Percentiles rank a stretch among this genome's conserved stretches.
These are phyloP conservation scores for Xylariaceae sp. DNA, from an alignment of 2,329 filamentous ascomycete genomes.

Conservation along the genomic window DNA sequence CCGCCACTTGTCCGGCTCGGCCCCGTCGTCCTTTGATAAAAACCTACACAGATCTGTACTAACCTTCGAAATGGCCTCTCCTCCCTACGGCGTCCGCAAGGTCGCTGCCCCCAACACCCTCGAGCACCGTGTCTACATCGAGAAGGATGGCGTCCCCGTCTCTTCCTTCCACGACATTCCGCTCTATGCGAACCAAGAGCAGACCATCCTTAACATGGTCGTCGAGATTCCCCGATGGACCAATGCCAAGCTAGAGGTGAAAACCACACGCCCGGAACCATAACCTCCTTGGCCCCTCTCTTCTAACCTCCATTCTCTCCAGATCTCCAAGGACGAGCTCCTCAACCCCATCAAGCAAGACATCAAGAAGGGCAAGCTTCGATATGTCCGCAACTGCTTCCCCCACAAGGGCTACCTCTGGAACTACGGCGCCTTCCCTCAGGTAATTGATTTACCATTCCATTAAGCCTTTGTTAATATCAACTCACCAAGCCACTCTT, in stretches of 20 bases:
- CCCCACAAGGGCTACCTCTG: conserved; percentile 99
- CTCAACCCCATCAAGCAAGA: conserved; percentile 99
- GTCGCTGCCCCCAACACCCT: conserved; percentile 86
- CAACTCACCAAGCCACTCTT: conserved; percentile 5
- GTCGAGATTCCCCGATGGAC: conserved; percentile 99
- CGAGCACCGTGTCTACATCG: conserved; percentile 95
- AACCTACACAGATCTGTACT: conserved; percentile 12
- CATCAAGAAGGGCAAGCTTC: conserved; percentile 98
- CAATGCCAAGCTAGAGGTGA: conserved; percentile 97
- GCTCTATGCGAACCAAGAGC: conserved; percentile 92
- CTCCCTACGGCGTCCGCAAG: conserved; percentile 76
- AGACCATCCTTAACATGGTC: conserved; percentile 97
- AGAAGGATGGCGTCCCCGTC: conserved; percentile 91
- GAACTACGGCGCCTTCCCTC: conserved; percentile 99
- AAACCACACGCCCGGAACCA: neutral
- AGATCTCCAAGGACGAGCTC: conserved; percentile 98
- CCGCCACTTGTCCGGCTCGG: conserved; percentile 46
- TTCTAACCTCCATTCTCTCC: conserved; percentile 17
- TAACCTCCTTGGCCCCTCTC: neutral
- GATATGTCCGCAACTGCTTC: conserved; percentile 99
- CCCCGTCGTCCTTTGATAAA: conserved; percentile 25
- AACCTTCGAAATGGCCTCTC: conserved; percentile 53
- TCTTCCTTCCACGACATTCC: conserved; percentile 99
- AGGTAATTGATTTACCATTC: conserved; percentile 52
- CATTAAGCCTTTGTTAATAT: conserved; percentile 1